A percentile compares a stretch with the other conserved stretches of the same genome.
phyloP scores from a whole-genome alignment of 2,329 filamentous ascomycete species.

The Aspergillus unguis region DNA sequence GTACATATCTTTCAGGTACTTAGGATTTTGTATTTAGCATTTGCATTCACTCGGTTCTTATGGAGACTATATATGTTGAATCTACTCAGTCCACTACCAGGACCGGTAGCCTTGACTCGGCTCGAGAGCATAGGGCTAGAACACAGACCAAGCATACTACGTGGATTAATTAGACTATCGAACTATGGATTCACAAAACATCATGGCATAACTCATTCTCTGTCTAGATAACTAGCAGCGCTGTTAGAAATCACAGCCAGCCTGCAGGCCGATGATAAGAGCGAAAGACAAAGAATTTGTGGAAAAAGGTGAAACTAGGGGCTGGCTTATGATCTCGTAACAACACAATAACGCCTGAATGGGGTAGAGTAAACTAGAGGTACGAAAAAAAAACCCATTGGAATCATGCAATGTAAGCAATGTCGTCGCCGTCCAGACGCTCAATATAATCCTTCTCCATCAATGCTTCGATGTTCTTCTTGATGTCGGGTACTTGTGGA shows the following conservation, averaged over 20 bases:
- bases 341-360: neutral
- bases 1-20: too few species aligned
- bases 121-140: too few species aligned
- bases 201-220: conserved; percentile 2
- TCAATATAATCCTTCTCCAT: conserved; percentile 99
- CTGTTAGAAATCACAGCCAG: neutral
- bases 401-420: conserved; percentile 83
- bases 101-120: too few species aligned
- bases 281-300: neutral
- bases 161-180: neutral
- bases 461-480: conserved; percentile 98
- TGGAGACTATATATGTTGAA: too few species aligned
- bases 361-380: neutral
- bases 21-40: too few species aligned
- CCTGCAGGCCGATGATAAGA: neutral
- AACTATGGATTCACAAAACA: neutral
- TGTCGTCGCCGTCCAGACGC: conserved; percentile 87
- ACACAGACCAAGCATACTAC: neutral
- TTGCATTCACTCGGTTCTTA: too few species aligned
- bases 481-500: conserved; percentile 92
- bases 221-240: conserved; percentile 1
- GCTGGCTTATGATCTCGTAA: neutral
- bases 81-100: too few species aligned
- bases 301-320: neutral
- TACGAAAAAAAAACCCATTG: neutral